Conservation (phyloP, 129 eudicot genomes). For the Flaveria linearis region DNA sequence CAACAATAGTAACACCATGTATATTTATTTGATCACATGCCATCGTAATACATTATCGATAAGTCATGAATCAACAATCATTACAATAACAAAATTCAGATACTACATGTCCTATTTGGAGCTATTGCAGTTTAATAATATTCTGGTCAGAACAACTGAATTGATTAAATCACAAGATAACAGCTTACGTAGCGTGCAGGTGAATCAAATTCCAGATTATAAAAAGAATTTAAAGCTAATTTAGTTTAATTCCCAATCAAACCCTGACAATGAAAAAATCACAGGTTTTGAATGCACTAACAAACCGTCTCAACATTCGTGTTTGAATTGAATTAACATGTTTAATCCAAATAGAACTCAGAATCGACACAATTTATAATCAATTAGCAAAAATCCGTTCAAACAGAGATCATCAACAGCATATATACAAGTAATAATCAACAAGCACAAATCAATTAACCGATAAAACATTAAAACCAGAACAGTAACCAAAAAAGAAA, state of each 20-base stretch:
- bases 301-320: conserved; percentile 1
- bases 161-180: background rate
- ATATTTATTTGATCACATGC: conserved; percentile 23
- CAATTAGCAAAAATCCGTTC: background rate
- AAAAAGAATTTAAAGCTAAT: background rate
- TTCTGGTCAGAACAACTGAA: conserved; percentile 19
- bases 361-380: background rate
- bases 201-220: background rate
- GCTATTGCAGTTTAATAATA: background rate
- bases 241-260: conserved; percentile 5
- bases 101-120: background rate
- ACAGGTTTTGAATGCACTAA: conserved; percentile 1
- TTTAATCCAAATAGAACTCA: background rate
- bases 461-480: background rate
- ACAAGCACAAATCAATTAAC: conserved; percentile 6
- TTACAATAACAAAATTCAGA: conserved; percentile 1
- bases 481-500: background rate
- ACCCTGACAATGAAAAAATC: conserved; percentile 12
- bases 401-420: conserved; percentile 21
- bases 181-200: background rate
- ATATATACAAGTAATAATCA: conserved; percentile 11
- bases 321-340: background rate
- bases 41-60: conserved; percentile 15
- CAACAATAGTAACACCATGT: background rate
- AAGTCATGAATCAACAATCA: conserved; percentile 8